Conservation (phyloP, 176 grass and related monocot genomes). For the Musa schizocarpa region DNA sequence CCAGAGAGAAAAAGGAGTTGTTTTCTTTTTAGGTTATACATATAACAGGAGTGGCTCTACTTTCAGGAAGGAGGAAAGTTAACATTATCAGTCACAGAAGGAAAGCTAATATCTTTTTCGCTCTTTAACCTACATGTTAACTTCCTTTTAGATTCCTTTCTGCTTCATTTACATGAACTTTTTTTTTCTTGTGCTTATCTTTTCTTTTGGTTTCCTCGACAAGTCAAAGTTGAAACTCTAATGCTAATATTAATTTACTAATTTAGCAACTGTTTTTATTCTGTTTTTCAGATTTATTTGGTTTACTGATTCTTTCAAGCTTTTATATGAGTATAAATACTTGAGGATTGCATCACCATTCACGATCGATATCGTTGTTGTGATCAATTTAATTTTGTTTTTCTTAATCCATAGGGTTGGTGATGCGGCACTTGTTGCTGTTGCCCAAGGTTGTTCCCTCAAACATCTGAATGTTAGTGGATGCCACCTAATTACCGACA, state of each 20-base stretch:
- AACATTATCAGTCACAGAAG: not conserved
- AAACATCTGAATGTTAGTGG: slow-evolving; percentile 54
- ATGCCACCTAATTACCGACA: slow-evolving; percentile 60
- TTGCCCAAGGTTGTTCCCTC: slow-evolving; percentile 63
- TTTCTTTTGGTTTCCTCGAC: too few relatives aligned
- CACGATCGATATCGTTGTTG: not conserved
- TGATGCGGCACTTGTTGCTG: slow-evolving; percentile 57
- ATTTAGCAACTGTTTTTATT: too few relatives aligned
- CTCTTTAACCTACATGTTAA: not conserved
- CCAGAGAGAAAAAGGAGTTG: too few relatives aligned
- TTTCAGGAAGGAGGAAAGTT: not conserved
- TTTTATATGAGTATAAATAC: too few relatives aligned
- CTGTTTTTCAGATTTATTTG: too few relatives aligned
- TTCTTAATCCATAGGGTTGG: slow-evolving; percentile 38
- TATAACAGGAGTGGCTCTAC: too few relatives aligned
- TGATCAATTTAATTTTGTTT: not conserved
- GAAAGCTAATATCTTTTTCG: not conserved
- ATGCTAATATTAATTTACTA: too few relatives aligned
- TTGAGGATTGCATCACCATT: not conserved
- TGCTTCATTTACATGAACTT: not conserved
- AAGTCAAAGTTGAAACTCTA: too few relatives aligned
- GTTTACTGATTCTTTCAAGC: too few relatives aligned
- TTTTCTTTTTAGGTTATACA: too few relatives aligned
- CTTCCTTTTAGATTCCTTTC: not conserved
- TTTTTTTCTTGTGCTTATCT: not conserved